Conservation (phyloP, 1,284 basidiomycete species). For the Pterulicium gracile region DNA sequence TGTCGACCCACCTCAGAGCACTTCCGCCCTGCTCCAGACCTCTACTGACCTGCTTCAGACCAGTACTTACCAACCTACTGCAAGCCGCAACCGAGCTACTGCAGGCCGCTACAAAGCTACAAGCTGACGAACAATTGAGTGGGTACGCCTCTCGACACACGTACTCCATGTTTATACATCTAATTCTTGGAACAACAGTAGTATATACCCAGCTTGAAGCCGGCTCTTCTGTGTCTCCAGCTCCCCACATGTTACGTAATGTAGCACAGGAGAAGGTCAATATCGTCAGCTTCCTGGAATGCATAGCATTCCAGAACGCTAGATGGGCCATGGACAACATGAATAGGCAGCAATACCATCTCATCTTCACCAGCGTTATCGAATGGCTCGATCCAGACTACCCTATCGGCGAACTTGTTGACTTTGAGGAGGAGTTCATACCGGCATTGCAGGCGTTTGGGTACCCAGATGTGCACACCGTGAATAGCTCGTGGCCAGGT, state of each 20-base stretch:
- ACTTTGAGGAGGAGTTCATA: conserved; percentile 77
- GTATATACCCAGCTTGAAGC: no score
- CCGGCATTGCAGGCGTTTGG: conserved; percentile 59
- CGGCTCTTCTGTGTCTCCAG: no score
- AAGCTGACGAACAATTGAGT: conserved; percentile 44
- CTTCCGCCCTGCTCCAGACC: no score
- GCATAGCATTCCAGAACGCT: conserved; percentile 53
- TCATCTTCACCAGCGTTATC: conserved; percentile 73
- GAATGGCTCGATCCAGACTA: conserved; percentile 60
- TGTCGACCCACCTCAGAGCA: no score
- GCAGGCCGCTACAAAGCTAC: conserved; percentile 55
- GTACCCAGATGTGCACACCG: conserved; percentile 65
- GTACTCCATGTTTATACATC: no score
- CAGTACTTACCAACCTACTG: no score
- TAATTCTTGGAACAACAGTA: no score
- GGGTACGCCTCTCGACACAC: no score
- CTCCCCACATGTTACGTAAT: no score
- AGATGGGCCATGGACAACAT: conserved; percentile 61
- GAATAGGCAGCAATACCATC: conserved; percentile 72
- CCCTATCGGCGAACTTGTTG: conserved; percentile 40
- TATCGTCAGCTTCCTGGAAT: conserved; percentile 56
- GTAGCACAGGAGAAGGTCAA: conserved; percentile 66
- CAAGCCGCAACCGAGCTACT: conserved; percentile 56
- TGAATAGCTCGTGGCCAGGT: conserved; percentile 73
- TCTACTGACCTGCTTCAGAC: no score